Conservation (phyloP, 192 early-diverging fungal genomes). For the Coemansia sp. region DNA sequence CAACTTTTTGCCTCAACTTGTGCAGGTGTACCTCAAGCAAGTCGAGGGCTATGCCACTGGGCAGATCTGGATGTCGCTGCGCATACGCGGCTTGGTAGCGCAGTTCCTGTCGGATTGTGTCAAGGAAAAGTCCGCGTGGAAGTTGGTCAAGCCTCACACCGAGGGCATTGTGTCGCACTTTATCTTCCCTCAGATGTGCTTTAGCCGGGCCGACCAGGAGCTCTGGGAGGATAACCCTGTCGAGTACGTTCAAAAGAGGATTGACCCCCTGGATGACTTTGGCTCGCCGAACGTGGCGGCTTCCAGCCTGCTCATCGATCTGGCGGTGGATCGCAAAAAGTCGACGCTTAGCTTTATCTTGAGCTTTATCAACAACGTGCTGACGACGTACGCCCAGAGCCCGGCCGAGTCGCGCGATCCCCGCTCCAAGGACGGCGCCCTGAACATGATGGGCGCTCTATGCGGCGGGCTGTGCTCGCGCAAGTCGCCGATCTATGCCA, state of each 20-base stretch:
- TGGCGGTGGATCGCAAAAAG: slow-evolving; percentile 78
- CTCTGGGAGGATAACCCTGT: slow-evolving; percentile 93
- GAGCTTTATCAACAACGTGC: slow-evolving; percentile 71
- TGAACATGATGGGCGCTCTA: slow-evolving; percentile 83
- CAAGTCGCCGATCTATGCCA: slow-evolving; percentile 69
- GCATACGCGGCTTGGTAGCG: slow-evolving; percentile 68
- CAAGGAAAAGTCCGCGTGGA: slow-evolving; percentile 89
- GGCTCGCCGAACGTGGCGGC: slow-evolving; percentile 72
- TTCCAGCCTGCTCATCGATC: slow-evolving; percentile 71
- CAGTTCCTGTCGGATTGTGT: slow-evolving; percentile 83
- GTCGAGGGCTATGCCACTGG: slow-evolving; percentile 73
- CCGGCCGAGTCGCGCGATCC: slow-evolving; percentile 71
- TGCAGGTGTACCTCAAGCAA: slow-evolving; percentile 81
- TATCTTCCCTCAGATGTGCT: slow-evolving; percentile 93
- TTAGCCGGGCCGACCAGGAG: slow-evolving; percentile 78
- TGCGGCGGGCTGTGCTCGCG: slow-evolving; percentile 66
- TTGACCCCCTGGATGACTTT: slow-evolving; percentile 84
- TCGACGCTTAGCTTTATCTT: slow-evolving; percentile 80
- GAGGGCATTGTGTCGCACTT: slow-evolving; percentile 82
- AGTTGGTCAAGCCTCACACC: slow-evolving; percentile 82
- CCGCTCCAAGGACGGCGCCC: slow-evolving; percentile 85
- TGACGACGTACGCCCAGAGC: slow-evolving; percentile 67
- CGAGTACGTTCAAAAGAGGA: slow-evolving; percentile 85
- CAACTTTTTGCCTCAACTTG: slow-evolving; percentile 89
- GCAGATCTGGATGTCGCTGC: slow-evolving; percentile 71